Conservation (phyloP, 1,284 basidiomycete genomes). For the Volvariella volvacea region DNA sequence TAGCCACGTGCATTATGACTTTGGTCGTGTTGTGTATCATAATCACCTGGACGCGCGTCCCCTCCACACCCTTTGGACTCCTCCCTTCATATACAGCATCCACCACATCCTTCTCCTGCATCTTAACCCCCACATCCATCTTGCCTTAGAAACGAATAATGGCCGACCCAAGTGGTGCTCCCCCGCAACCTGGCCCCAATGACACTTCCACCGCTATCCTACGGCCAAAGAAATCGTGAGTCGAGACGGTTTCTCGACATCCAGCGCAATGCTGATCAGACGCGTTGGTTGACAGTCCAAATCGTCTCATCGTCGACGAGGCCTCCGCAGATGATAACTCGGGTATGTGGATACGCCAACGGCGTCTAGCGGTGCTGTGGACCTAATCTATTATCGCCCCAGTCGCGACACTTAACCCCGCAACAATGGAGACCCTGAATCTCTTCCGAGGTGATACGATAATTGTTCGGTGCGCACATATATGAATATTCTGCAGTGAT, state of each 20-base stretch:
- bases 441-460: constrained; percentile 96
- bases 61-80: constrained; percentile 18
- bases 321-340: constrained; percentile 90
- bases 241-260: constrained; percentile 13
- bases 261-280: constrained; percentile 1
- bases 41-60: constrained; percentile 38
- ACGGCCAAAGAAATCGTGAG: constrained; percentile 93
- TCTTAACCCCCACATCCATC: constrained; percentile 9
- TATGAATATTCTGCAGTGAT: background rate
- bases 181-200: constrained; percentile 70
- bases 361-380: background rate
- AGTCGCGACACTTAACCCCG: constrained; percentile 93
- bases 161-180: constrained; percentile 75
- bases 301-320: constrained; percentile 93
- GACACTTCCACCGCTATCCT: constrained; percentile 93
- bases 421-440: constrained; percentile 92
- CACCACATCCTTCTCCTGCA: constrained; percentile 12
- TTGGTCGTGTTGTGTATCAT: constrained; percentile 26
- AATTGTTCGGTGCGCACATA: constrained; percentile 69
- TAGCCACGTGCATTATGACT: constrained; percentile 24
- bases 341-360: constrained; percentile 35
- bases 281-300: constrained; percentile 54
- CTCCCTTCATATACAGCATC: constrained; percentile 17
- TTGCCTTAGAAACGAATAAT: constrained; percentile 24
- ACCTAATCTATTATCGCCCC: constrained; percentile 12